Base-by-base conservation (phyloP, 225 moss, liverwort and hornwort species). In the Lunularia cruciata region DNA sequence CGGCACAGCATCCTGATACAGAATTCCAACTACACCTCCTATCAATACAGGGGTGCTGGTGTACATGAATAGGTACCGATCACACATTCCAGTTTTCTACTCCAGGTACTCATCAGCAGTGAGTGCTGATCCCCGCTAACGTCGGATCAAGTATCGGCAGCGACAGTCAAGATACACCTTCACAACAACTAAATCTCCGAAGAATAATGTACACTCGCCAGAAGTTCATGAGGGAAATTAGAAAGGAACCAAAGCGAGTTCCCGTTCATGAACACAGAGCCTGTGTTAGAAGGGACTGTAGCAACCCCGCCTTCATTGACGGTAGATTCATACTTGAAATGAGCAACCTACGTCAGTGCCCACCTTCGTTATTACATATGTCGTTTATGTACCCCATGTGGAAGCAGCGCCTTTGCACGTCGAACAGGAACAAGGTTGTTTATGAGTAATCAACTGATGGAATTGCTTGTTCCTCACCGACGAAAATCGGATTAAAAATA, bases 171-270 rank as follows among this genome's bases (percentile, higher is more conserved):
- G 22, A 53, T 23, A 38, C 47, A 55, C 15, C 16, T 51, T 49
- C 19, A 62, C 34, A 14, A 52, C 33, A 36, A 51, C 35, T 14
- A 67, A 14, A 27, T 37, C 45, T n/a, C 47, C 26, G 26, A 68
- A 47, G 45, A 47, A 78, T 64, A 47, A 56, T 73, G n/a, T 70
- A 69, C 57, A 70, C 52, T 46, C 61, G 57, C 27, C 26, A 9
- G 25, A 51, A 31, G 61, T 14, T 15, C 36, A 54, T 18, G 45
- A 26, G 31, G 35, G 14, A 11, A 55, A 61, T 27, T 23, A 19
- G 9, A 19, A 42, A 58, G 30, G 54, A 16, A 32, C 18, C 19
- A 18, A 28, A 12, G 28, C 34, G 34, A 8, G 20, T 19, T 70
- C 52, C 30, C 47, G 19, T 39, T 59, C 58, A 45, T 35, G 70